A percentile compares a stretch with the other conserved stretches of the same genome.
phyloP scores from a whole-genome alignment of 768 basidiomycete genomes.

The Serendipita sp. region DNA sequence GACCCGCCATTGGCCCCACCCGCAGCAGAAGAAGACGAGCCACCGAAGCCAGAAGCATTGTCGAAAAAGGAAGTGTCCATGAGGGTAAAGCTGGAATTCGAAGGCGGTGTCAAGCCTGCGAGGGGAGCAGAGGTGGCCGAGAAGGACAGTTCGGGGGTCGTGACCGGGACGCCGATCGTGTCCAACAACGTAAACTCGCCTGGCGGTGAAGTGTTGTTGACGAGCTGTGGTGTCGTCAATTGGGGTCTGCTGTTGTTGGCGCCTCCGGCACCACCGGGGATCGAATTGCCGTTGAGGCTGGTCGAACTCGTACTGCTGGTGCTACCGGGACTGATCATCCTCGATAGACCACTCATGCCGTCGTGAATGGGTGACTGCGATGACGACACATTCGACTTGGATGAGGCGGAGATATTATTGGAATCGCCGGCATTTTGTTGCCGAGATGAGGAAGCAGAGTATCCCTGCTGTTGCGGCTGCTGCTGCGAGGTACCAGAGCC shows the following conservation, averaged over 20 bases:
- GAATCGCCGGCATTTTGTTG: not conserved
- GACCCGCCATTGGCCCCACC: not conserved
- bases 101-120: not conserved
- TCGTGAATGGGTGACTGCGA: not conserved
- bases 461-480: conserved; percentile 27
- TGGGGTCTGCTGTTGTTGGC: not conserved
- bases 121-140: not conserved
- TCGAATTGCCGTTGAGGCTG: not conserved
- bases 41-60: not conserved
- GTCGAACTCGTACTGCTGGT: too few species aligned
- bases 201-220: not conserved
- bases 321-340: not conserved
- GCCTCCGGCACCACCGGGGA: not conserved
- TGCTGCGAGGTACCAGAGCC: not conserved
- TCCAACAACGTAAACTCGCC: conserved; percentile 6
- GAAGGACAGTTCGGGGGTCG: conserved; percentile 8
- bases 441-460: conserved; percentile 14
- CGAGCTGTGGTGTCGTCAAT: not conserved
- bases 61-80: not conserved
- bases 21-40: too few species aligned
- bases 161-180: conserved; percentile 5
- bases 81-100: not conserved
- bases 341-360: not conserved
- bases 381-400: not conserved
- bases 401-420: not conserved